phyloP scores from a whole-genome alignment of 352 stramenopile species.

The Phytophthora pinifolia region DNA sequence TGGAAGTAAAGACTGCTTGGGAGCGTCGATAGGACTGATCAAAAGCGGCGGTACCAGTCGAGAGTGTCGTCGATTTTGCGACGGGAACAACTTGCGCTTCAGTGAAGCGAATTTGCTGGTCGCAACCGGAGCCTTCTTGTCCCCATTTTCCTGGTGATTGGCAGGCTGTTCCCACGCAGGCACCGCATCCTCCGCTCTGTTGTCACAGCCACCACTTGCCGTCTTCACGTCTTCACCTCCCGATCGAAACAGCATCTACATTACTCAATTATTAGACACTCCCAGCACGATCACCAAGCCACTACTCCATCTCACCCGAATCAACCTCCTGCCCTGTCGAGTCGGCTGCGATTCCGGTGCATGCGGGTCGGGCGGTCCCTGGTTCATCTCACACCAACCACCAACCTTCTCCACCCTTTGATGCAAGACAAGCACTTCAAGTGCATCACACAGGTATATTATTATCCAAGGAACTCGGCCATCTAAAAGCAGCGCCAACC shows the following conservation, averaged over 20 bases:
- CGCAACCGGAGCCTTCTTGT: conserved; percentile 10
- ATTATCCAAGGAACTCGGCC: conserved; percentile 8
- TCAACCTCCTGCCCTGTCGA: conserved; percentile 36
- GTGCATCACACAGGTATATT: conserved; percentile 1
- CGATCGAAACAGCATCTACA: conserved; percentile 58
- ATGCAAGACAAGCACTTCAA: neutral
- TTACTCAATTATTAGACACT: neutral
- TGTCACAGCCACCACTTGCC: conserved; percentile 4
- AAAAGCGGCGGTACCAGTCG: conserved; percentile 42
- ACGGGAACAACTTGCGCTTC: conserved; percentile 62
- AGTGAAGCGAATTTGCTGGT: conserved; percentile 45
- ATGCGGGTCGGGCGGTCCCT: conserved; percentile 18
- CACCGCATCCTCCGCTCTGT: conserved; percentile 14
- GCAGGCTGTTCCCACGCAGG: neutral
- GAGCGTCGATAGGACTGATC: conserved; percentile 40
- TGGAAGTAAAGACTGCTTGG: conserved; percentile 2
- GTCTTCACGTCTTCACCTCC: conserved; percentile 4
- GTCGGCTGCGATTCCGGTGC: conserved; percentile 26
- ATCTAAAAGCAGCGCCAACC: conserved; percentile 21
- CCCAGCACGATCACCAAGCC: neutral
- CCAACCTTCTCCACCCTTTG: neutral
- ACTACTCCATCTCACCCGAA: conserved; percentile 28
- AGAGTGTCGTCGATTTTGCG: conserved; percentile 45
- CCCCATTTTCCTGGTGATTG: neutral
- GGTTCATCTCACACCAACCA: conserved; percentile 19